Conservation (phyloP, 192 early-diverging fungal genomes). For the Kappamyces sp. region DNA sequence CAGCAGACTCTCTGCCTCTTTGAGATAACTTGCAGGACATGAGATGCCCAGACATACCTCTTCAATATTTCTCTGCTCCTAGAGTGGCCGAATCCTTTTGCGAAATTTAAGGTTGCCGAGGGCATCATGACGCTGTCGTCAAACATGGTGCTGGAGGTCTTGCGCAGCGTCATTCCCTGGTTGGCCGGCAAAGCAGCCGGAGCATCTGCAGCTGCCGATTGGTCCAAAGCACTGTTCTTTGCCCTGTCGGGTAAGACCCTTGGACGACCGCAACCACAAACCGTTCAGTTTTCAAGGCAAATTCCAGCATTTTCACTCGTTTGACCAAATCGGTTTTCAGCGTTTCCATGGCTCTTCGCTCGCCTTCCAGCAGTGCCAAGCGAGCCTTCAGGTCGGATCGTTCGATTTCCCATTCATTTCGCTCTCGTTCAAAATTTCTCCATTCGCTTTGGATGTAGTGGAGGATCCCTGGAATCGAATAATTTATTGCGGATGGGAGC, state of each 20-base stretch:
- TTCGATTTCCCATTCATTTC: conserved; percentile 84
- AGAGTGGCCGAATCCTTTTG: conserved; percentile 47
- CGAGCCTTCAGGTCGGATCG: conserved; percentile 72
- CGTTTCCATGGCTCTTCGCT: conserved; percentile 68
- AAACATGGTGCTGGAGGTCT: too few species aligned
- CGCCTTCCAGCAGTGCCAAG: conserved; percentile 70
- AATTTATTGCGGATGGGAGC: conserved; percentile 13
- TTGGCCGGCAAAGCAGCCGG: too few species aligned
- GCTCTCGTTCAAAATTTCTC: conserved; percentile 73
- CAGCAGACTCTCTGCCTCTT: conserved; percentile 38
- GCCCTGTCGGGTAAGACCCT: too few species aligned
- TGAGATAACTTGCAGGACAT: conserved; percentile 32
- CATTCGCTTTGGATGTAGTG: conserved; percentile 80
- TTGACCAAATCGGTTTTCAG: conserved; percentile 66
- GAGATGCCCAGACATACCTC: conserved; percentile 40
- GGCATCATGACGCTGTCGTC: too few species aligned
- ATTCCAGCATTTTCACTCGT: conserved; percentile 83
- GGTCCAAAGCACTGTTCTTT: too few species aligned
- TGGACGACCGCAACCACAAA: conserved; percentile 18
- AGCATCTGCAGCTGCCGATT: too few species aligned
- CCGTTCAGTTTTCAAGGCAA: conserved; percentile 70
- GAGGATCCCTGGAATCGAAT: conserved; percentile 66
- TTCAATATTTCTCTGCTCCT: conserved; percentile 67
- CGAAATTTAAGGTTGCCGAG: conserved; percentile 28
- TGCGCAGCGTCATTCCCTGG: too few species aligned